A percentile compares a stretch with the other conserved stretches of the same genome.
These are phyloP conservation scores for Rosa persica DNA, from an alignment of 306 rosid species.

Conservation along the genomic window DNA sequence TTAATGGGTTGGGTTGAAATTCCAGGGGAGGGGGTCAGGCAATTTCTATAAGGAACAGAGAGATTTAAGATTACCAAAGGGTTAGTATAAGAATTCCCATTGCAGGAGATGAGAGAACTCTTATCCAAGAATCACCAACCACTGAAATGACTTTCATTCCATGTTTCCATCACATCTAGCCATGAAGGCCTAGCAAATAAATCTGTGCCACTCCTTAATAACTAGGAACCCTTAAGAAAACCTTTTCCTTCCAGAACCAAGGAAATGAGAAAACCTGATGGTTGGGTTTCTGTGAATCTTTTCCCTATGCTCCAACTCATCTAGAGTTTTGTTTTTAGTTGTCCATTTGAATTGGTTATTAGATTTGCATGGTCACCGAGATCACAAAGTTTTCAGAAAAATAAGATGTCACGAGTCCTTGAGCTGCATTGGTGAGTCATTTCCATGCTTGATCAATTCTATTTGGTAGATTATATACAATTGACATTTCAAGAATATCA, in stretches of 20 bases:
- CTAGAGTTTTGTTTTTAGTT: background rate
- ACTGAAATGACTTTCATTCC: background rate
- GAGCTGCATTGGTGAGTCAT: background rate
- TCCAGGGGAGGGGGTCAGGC: background rate
- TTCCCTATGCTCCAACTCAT: background rate
- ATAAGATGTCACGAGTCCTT: background rate
- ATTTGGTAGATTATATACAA: background rate
- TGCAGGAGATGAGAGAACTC: too few relatives aligned
- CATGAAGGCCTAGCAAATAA: background rate
- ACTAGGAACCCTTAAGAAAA: background rate
- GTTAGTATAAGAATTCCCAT: too few relatives aligned
- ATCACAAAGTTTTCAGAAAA: background rate
- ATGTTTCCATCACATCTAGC: background rate
- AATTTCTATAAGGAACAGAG: background rate
- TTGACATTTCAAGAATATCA: background rate
- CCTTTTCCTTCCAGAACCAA: background rate
- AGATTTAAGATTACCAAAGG: too few relatives aligned
- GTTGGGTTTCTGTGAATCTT: background rate
- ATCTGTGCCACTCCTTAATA: background rate
- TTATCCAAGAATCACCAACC: background rate
- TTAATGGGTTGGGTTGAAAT: background rate
- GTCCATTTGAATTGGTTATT: background rate
- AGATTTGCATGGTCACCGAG: background rate
- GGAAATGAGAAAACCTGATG: background rate
- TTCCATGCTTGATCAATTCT: slow-evolving; percentile 3